phyloP scores from a whole-genome alignment of 768 basidiomycete genomes.

The Pleurotus citrinopileatus region DNA sequence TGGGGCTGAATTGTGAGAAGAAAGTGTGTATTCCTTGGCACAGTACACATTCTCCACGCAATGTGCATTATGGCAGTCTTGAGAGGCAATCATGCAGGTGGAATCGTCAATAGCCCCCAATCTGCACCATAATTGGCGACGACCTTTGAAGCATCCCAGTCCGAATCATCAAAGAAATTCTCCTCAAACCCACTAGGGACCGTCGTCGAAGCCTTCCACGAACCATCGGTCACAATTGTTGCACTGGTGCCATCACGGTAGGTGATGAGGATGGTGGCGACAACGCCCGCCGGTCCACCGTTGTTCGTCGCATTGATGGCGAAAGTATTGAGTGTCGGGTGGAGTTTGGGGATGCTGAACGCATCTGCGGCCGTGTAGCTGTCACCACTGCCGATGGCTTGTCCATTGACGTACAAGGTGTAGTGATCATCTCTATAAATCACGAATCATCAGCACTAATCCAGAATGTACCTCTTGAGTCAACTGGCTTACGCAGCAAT shows the following conservation, averaged over 20 bases:
- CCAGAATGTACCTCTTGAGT: background rate
- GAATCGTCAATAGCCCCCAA: background rate
- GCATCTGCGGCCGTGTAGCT: conserved; percentile 18
- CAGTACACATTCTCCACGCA: no score
- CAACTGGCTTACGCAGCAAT: background rate
- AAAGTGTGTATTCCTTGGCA: no score
- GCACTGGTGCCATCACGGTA: conserved; percentile 20
- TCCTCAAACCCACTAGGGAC: conserved; percentile 13
- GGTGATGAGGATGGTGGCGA: conserved; percentile 18
- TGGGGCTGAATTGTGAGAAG: no score
- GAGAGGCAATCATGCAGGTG: background rate
- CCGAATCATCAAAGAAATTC: background rate
- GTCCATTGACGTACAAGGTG: conserved; percentile 26
- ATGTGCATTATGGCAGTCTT: no score
- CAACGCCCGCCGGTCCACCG: conserved; percentile 22
- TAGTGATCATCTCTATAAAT: conserved; percentile 17
- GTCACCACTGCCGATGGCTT: conserved; percentile 19
- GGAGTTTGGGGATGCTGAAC: conserved; percentile 18
- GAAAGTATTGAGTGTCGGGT: conserved; percentile 19
- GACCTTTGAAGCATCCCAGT: background rate
- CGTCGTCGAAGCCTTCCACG: conserved; percentile 20
- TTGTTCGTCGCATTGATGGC: conserved; percentile 28
- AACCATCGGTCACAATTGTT: conserved; percentile 18
- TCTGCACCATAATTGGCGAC: background rate
- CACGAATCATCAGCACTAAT: background rate